Percentiles rank a stretch among this genome's conserved stretches.
These are phyloP conservation scores for Oryza coarctata DNA, from an alignment of 176 grass and related monocot genomes.

Conservation along the genomic window DNA sequence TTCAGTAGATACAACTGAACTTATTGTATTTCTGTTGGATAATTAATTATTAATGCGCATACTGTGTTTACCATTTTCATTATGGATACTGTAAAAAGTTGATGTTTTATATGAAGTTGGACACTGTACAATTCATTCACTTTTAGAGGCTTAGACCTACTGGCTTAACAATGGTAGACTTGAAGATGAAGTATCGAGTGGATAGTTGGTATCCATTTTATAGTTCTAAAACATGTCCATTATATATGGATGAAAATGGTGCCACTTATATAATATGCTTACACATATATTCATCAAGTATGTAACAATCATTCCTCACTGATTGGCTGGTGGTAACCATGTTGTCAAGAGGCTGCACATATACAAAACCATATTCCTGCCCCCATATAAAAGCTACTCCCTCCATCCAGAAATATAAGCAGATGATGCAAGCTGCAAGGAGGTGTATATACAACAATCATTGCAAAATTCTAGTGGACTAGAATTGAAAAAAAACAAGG, in stretches of 20 bases:
- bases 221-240: background rate
- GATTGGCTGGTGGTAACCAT: background rate
- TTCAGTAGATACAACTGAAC: slow-evolving; percentile 29
- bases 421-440: slow-evolving; percentile 2
- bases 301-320: background rate
- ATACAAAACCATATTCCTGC: background rate
- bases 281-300: background rate
- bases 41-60: background rate
- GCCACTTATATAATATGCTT: slow-evolving; percentile 15
- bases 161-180: background rate
- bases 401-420: no score
- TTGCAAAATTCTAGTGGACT: background rate
- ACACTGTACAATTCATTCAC: background rate
- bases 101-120: slow-evolving; percentile 2
- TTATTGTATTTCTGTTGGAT: slow-evolving; percentile 9
- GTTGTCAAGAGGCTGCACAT: background rate
- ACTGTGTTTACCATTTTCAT: slow-evolving; percentile 8
- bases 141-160: background rate
- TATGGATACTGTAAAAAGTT: slow-evolving; percentile 10
- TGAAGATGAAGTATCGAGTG: slow-evolving; percentile 18
- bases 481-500: background rate
- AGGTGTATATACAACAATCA: background rate
- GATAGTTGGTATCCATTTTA: background rate
- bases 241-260: background rate
- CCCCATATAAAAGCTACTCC: background rate